Evolutionary conservation across 2,329 filamentous ascomycete genomes (phyloP).

Genomic region (Aspergillus nomiae): DNA sequence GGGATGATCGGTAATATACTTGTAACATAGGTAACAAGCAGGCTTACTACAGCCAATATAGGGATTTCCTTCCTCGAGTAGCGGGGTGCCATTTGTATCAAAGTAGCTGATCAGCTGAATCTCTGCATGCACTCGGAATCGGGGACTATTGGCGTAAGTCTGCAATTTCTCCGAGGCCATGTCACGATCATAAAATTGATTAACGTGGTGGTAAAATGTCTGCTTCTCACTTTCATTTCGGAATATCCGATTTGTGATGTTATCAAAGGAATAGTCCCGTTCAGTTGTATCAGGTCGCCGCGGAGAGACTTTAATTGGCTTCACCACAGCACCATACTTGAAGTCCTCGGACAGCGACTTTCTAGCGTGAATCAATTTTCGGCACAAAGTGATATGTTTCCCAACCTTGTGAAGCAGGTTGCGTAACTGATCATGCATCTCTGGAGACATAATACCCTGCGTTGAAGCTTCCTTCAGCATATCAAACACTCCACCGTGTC

Average conservation of each 20-base stretch:
- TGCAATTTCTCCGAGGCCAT: background rate
- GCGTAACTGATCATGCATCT: background rate
- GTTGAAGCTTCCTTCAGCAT: background rate
- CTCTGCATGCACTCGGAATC: background rate
- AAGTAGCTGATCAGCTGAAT: background rate
- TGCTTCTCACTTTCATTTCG: background rate
- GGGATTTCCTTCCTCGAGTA: background rate
- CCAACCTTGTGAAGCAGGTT: background rate
- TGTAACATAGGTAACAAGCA: background rate
- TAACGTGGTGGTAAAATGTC: background rate
- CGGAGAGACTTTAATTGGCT: background rate
- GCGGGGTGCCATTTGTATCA: background rate
- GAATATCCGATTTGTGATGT: background rate
- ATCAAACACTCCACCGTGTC: background rate
- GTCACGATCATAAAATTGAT: background rate
- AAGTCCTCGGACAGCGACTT: background rate
- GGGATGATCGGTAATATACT: background rate
- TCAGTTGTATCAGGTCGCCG: rapidly evolving
- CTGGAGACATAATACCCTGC: background rate
- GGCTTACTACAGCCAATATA: background rate
- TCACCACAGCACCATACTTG: background rate
- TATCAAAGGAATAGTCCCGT: background rate
- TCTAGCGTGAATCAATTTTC: background rate
- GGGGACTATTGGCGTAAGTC: background rate
- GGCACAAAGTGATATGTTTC: background rate